Evolutionary conservation across 371 early-diverging fungal genomes (phyloP), one percentile per base, ranked within the genome.

Genomic region (Mortierella sp.): DNA sequence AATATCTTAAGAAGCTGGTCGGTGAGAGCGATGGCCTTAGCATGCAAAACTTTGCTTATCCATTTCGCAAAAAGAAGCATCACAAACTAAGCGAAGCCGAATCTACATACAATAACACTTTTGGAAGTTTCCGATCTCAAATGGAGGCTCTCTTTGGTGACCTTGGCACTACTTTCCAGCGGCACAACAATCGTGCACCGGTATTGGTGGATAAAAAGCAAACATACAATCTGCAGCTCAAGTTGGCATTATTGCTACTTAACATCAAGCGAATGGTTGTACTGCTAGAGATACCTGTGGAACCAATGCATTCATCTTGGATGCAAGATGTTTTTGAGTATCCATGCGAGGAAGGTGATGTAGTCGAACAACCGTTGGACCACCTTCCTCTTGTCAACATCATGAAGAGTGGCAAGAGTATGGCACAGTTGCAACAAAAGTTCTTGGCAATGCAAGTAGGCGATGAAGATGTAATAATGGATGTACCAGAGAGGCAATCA

Each of bases 201-300:
- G 11, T 52, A 22, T 52, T 52, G 52, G 52, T 52, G 20, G 52
- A 52, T 24, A 52, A 52, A 24, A 52, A 52, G 52, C 22, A 51
- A 51, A 64, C 64, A 51, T 64, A 64, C 49, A 51, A 51, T 51
- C n/a, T 64, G 52, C 64, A 64, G 52, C 64, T 64, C 18, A 64
- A 64, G 35, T 35, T 64, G 35, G 45, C 51, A 24, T 51, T 64
- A 16, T 32, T 64, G 9, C 30, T 64, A n/a, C 51, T 64, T 24
- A 64, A 64, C 64, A 49, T 64, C 32, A 64, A 64, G n/a, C 45
- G 30, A 20, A 64, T 64, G 51, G 64, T 64, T 3, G 51, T 49
- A 32, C 9, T 47, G 51, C 51, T 64, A 20, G 49, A 64, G 22
- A 51, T 64, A 5, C 52, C 64, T 5, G 35, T 6, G 28, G 51